These are phyloP conservation scores for Clarireedia homoeocarpa DNA, from an alignment of 2,329 filamentous ascomycete genomes.

Conservation along the genomic window DNA sequence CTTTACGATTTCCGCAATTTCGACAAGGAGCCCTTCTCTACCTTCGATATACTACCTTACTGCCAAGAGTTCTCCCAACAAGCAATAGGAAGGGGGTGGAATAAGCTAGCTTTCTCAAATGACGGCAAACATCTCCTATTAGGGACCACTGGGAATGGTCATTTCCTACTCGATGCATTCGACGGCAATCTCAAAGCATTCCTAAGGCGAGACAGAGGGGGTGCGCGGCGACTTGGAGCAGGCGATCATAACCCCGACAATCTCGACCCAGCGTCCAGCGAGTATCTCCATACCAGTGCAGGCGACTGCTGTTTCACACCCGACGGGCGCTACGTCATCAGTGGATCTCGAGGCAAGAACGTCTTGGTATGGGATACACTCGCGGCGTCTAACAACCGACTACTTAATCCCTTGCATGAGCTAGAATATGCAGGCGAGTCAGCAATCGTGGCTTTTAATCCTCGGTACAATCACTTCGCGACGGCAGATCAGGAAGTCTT, in stretches of 20 bases:
- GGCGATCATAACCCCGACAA: constrained; percentile 38
- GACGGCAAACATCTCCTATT: constrained; percentile 84
- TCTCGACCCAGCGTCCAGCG: constrained; percentile 22
- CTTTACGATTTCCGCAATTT: constrained; percentile 93
- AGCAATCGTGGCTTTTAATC: constrained; percentile 79
- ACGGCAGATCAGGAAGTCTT: constrained; percentile 79
- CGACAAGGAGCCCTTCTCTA: constrained; percentile 81
- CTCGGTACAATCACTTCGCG: constrained; percentile 83
- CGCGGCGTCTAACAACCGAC: constrained; percentile 44
- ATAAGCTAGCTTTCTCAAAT: constrained; percentile 89
- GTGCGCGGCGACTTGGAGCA: constrained; percentile 43
- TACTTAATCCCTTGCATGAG: constrained; percentile 55
- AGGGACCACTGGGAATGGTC: constrained; percentile 74
- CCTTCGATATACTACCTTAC: constrained; percentile 62
- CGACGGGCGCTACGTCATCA: constrained; percentile 81
- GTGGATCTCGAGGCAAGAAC: constrained; percentile 63
- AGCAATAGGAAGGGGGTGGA: constrained; percentile 62
- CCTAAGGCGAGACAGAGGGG: constrained; percentile 50
- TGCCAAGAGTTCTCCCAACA: constrained; percentile 45
- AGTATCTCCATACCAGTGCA: constrained; percentile 43
- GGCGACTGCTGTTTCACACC: constrained; percentile 85
- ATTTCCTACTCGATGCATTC: constrained; percentile 92
- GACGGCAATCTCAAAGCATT: constrained; percentile 72
- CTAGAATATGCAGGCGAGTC: constrained; percentile 60
- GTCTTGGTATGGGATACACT: constrained; percentile 82